Evolutionary conservation across 257 asterid genomes (phyloP), one percentile per base, ranked within the genome.

Genomic region (Penstemon newberryi): DNA sequence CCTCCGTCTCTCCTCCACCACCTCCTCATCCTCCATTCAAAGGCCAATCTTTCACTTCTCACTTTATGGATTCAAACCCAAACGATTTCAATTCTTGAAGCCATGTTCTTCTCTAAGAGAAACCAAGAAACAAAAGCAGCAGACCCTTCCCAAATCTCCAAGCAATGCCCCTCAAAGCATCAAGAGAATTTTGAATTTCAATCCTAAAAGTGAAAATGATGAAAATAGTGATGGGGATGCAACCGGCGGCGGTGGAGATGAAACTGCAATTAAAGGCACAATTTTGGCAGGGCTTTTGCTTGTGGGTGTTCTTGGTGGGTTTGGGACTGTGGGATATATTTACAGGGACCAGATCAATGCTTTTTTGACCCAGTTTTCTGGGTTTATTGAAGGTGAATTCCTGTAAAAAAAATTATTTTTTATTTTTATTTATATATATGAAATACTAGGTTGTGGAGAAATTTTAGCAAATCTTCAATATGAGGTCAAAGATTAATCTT

Each of bases 341-440:
- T 93, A 89, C 76, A 87, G 68, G 82, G 97, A 94, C 45, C 99
- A 90, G 88, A 83, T 94, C 78, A 94, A 89, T 80, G 85, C 74
- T 65, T 85, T 91, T 79, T 86, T 94, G 87, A 78, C 80, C 70
- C 95, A 92, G 69, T 85, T 92, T 67, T 82, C 97, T 25, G 88
- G 79, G 64, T 73, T 88, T 75, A 83, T 92, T 69, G 97, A 79
- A 60, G 79, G 85, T 83, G 56, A 18, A 49, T 42, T 44, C 25
- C 62, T 55, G 19, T 38, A 50, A n/a, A n/a, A n/a, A n/a, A n/a
- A n/a, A 38, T 18, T 18, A 45, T 49, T 49, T 49, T 49, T 9
- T 13, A 0, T 49, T 49, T 3, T 49, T 15, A 0, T 49, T 49
- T 49, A 45, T 73, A 51, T 76, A 38, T 11, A 7, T 25, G 50